Percentiles rank a stretch among this genome's conserved stretches.
Evolutionary conservation across 352 stramenopile genomes (phyloP).

Genomic region (Thraustochytrium sp.): DNA sequence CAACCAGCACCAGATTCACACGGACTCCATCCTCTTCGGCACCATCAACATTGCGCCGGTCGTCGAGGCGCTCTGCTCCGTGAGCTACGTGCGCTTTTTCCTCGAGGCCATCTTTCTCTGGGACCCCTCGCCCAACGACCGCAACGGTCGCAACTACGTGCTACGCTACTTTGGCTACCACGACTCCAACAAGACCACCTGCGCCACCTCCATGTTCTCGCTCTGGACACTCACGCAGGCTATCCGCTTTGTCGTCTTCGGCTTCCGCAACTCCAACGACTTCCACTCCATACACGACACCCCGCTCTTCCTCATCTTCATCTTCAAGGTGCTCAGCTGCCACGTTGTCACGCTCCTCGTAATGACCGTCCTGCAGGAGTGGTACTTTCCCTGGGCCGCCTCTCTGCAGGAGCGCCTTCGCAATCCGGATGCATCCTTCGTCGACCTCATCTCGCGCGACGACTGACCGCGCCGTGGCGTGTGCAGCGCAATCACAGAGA

Average conservation of each 20-base stretch:
- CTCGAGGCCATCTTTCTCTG: conserved; percentile 29
- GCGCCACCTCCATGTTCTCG: conserved; percentile 24
- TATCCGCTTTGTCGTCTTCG: conserved; percentile 23
- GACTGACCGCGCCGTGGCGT: too few species aligned
- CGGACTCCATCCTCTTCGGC: conserved; percentile 6
- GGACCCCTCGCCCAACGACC: neutral
- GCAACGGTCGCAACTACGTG: neutral
- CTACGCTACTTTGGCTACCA: conserved; percentile 30
- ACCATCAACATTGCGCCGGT: conserved; percentile 5
- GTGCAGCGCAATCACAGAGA: too few species aligned
- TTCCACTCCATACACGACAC: conserved; percentile 31
- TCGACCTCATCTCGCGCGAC: too few species aligned
- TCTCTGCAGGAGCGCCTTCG: neutral
- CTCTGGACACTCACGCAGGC: conserved; percentile 26
- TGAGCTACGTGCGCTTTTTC: conserved; percentile 27
- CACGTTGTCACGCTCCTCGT: neutral
- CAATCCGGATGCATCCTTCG: neutral
- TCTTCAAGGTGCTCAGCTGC: conserved; percentile 23
- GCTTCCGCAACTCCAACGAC: conserved; percentile 13
- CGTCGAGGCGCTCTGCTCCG: neutral
- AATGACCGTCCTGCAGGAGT: conserved; percentile 31
- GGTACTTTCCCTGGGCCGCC: conserved; percentile 37
- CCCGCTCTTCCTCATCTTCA: conserved; percentile 41
- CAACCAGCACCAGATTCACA: conserved; percentile 9
- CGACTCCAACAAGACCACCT: conserved; percentile 9